These are phyloP conservation scores for Neobulgaria alba DNA, from an alignment of 2,329 filamentous ascomycete genomes.

Conservation along the genomic window DNA sequence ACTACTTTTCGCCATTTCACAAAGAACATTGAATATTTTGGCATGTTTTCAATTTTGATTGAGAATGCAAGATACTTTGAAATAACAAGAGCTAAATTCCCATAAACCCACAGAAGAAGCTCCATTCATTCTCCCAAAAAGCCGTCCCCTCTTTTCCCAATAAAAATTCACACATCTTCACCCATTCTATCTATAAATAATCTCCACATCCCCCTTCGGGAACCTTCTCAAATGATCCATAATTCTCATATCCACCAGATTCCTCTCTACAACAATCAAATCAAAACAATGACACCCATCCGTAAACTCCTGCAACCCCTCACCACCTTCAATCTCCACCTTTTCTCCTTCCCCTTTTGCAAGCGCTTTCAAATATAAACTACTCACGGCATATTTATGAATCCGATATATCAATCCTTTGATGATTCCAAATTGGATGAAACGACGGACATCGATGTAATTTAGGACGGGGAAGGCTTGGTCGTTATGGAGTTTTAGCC, in stretches of 20 bases:
- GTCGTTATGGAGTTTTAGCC: slow-evolving; percentile 68
- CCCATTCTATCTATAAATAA: slow-evolving; percentile 30
- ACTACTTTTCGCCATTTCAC: no score
- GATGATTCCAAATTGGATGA: slow-evolving; percentile 93
- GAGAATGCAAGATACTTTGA: no score
- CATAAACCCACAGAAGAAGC: no score
- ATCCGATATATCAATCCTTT: slow-evolving; percentile 91
- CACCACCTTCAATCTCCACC: slow-evolving; percentile 29
- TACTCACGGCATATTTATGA: slow-evolving; percentile 78
- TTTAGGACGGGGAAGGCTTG: slow-evolving; percentile 56
- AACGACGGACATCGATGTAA: slow-evolving; percentile 77
- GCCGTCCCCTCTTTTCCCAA: no score
- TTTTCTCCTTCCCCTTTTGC: slow-evolving; percentile 17
- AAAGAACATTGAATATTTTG: no score
- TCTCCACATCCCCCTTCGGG: slow-evolving; percentile 32
- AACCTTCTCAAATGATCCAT: slow-evolving; percentile 57
- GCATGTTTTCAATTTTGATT: no score
- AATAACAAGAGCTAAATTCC: no score
- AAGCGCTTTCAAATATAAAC: slow-evolving; percentile 46
- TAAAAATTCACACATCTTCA: no score
- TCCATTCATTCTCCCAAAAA: no score
- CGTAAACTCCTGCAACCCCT: slow-evolving; percentile 53
- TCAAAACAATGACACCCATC: slow-evolving; percentile 73
- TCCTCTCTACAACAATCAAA: slow-evolving; percentile 71
- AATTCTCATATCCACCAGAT: slow-evolving; percentile 61